A percentile compares a stretch with the other conserved stretches of the same genome.
These are phyloP conservation scores for Cronartium ribicola DNA, from an alignment of 1,284 basidiomycete genomes.

Conservation along the genomic window DNA sequence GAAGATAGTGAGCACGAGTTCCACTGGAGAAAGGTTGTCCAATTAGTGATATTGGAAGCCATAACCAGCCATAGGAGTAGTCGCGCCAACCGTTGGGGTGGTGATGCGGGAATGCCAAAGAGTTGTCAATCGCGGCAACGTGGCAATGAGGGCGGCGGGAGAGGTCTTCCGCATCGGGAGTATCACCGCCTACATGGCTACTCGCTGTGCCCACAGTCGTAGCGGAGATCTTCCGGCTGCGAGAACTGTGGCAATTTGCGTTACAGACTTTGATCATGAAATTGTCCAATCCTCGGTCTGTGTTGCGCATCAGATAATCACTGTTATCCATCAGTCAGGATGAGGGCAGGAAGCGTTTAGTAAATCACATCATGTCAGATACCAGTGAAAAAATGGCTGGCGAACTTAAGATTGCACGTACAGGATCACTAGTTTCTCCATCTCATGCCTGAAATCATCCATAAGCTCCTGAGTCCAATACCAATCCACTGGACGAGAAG, in stretches of 20 bases:
- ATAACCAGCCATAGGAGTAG: constrained; percentile 88
- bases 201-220: constrained; percentile 37
- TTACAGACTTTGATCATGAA: constrained; percentile 51
- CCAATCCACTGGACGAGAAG: constrained; percentile 48
- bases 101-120: constrained; percentile 69
- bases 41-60: constrained; percentile 76
- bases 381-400: constrained; percentile 53
- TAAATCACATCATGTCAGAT: constrained; percentile 10
- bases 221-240: constrained; percentile 18
- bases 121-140: constrained; percentile 77
- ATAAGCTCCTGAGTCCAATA: constrained; percentile 74
- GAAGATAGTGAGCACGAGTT: constrained; percentile 75
- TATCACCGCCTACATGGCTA: constrained; percentile 23
- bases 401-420: constrained; percentile 52
- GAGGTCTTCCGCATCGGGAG: constrained; percentile 13
- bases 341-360: neutral
- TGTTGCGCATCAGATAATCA: constrained; percentile 86
- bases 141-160: constrained; percentile 61
- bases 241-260: constrained; percentile 19
- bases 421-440: constrained; percentile 83
- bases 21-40: constrained; percentile 75
- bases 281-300: constrained; percentile 55
- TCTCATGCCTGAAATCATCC: constrained; percentile 73
- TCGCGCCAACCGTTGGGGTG: constrained; percentile 81
- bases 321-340: constrained; percentile 35